A percentile compares a stretch with the other conserved stretches of the same genome.
These are phyloP conservation scores for Lathyrus tuberosus DNA, from an alignment of 306 rosid genomes.

Conservation along the genomic window DNA sequence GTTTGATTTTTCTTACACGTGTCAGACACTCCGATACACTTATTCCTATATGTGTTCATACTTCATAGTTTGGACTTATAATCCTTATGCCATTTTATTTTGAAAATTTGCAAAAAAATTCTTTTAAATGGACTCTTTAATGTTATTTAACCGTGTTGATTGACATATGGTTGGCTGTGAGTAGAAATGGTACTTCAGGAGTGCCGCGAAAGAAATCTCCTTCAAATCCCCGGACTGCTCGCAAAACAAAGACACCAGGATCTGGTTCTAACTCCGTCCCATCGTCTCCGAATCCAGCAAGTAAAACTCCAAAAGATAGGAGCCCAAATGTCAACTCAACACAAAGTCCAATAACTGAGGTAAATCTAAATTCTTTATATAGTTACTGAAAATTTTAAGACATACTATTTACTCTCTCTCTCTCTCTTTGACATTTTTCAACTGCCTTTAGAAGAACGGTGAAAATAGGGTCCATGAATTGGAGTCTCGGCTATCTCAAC, in stretches of 20 bases:
- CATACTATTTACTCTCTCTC: slow-evolving; percentile 3
- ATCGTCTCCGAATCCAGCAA: slow-evolving; percentile 52
- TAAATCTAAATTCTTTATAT: slow-evolving; percentile 31
- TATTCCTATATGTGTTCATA: no score
- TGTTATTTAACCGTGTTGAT: slow-evolving; percentile 19
- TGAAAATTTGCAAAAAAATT: neutral
- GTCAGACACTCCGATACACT: no score
- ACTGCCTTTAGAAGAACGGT: slow-evolving; percentile 59
- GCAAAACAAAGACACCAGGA: slow-evolving; percentile 52
- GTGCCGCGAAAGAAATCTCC: slow-evolving; percentile 71
- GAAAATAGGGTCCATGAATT: slow-evolving; percentile 62
- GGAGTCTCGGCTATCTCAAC: slow-evolving; percentile 68
- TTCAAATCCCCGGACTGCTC: slow-evolving; percentile 56
- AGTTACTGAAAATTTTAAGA: neutral
- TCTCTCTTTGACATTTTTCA: slow-evolving; percentile 16
- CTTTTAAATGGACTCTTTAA: slow-evolving; percentile 6
- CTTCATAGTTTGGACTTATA: neutral
- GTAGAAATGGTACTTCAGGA: slow-evolving; percentile 63
- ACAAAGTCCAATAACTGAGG: slow-evolving; percentile 68
- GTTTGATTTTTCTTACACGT: no score
- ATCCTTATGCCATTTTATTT: slow-evolving; percentile 5
- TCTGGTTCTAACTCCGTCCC: slow-evolving; percentile 51
- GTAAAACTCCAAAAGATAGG: slow-evolving; percentile 60
- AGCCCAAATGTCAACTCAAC: slow-evolving; percentile 69
- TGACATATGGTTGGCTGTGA: slow-evolving; percentile 36